Percentiles rank a stretch among this genome's conserved stretches.
These are phyloP conservation scores for Chlamydomonas reinhardtii DNA, from an alignment of 163 green algal genomes.

Conservation along the genomic window DNA sequence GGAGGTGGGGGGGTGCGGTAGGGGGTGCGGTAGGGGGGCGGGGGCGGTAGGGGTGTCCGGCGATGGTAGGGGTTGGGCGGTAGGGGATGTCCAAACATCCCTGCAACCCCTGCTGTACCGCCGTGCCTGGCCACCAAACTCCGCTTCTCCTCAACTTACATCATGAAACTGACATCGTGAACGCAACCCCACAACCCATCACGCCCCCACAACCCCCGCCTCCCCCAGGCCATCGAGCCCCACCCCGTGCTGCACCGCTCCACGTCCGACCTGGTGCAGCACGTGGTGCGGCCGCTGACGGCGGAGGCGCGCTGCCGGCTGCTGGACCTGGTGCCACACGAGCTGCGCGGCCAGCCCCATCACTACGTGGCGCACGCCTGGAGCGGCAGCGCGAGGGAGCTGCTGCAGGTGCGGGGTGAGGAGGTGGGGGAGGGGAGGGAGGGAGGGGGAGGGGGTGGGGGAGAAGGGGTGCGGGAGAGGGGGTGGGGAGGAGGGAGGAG, in stretches of 20 bases:
- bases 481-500: too few relatives aligned
- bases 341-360: conserved; percentile 21
- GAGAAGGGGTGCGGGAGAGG: too few relatives aligned
- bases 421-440: too few relatives aligned
- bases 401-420: background rate
- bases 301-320: conserved; percentile 10
- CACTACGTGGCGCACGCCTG: conserved; percentile 45
- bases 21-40: background rate
- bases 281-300: conserved; percentile 11
- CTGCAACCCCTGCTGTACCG: too few relatives aligned
- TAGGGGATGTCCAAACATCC: too few relatives aligned
- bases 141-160: too few relatives aligned
- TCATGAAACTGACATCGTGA: too few relatives aligned
- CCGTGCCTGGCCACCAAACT: too few relatives aligned
- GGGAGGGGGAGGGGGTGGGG: too few relatives aligned
- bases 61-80: too few relatives aligned
- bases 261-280: background rate
- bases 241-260: background rate
- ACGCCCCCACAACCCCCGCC: background rate
- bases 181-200: too few relatives aligned
- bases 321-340: conserved; percentile 13
- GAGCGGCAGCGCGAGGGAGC: background rate
- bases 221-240: background rate
- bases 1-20: background rate
- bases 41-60: too few relatives aligned